Evolutionary conservation across 495 filamentous ascomycete genomes (phyloP), one percentile per base, ranked within the genome.

Genomic region (Penicillium canariense): DNA sequence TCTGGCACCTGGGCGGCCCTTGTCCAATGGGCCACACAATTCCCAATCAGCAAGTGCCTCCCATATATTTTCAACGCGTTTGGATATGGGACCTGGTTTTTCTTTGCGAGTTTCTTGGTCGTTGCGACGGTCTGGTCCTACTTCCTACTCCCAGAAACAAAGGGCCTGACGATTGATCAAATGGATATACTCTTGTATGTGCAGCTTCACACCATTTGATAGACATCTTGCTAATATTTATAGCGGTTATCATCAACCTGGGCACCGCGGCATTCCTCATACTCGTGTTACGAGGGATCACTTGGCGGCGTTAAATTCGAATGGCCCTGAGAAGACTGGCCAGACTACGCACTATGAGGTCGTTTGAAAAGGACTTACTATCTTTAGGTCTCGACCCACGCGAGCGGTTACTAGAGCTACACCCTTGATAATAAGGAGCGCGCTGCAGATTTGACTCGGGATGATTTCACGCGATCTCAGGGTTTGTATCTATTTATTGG

Each of bases 141-240:
- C 46, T 72, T 72, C 54, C 64, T 66, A 25, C 66, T 72, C 25
- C 69, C 59, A 7, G 69, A 70, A 49, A 72, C 69, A 3, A 70
- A 70, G 47, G 68, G 66, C 14, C 51, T 70, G 26, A 61, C 63
- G 22, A 64, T 70, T 23, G 67, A 72, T 35, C 66, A 68, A 46
- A 70, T 72, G 20, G 38, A 40, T 40, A 40, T 23, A 20, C 20
- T 23, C 17, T 40, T 40, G 38, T 40, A 40, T 12, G 38, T 40
- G 3, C 5, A 11, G 3, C 3, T 23, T 15, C 38, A 3, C 4
- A 6, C 10, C 20, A 3, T 14, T 40, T 12, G 8, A 8, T 40
- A 9, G 12, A 23, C 20, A 23, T 14, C 5, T 23, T 40, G 14
- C 38, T 40, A 10, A 56, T 59, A 70, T 4, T 25, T 25, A 3